These are phyloP conservation scores for Saussurea involucrata DNA, from an alignment of 129 eudicot species.

Conservation along the genomic window DNA sequence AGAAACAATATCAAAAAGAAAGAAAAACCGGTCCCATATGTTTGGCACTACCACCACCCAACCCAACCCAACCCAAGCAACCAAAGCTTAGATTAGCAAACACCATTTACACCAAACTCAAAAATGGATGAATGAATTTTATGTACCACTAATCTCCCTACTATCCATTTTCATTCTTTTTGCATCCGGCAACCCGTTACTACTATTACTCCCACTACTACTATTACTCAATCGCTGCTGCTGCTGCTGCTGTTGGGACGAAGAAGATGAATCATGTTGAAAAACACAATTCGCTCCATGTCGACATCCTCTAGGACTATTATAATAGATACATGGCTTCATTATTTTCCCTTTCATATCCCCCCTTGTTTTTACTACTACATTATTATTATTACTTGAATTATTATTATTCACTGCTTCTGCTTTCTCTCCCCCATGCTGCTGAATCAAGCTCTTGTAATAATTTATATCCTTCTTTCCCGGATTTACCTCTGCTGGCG, in stretches of 20 bases:
- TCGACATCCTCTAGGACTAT: constrained; percentile 71
- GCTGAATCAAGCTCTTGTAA: constrained; percentile 86
- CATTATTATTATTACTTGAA: neutral
- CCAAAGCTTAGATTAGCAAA: constrained; percentile 15
- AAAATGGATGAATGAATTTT: constrained; percentile 16
- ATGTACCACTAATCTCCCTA: constrained; percentile 74
- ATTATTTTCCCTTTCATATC: constrained; percentile 46
- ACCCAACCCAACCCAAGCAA: constrained; percentile 1
- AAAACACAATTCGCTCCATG: constrained; percentile 72
- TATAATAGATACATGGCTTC: constrained; percentile 76
- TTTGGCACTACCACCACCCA: constrained; percentile 6
- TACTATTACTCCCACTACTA: too few relatives aligned
- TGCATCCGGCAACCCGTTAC: constrained; percentile 39
- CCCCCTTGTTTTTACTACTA: constrained; percentile 23
- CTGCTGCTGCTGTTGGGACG: neutral
- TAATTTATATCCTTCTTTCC: constrained; percentile 68
- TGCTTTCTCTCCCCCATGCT: constrained; percentile 72
- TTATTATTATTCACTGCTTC: constrained; percentile 19
- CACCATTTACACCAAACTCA: constrained; percentile 27
- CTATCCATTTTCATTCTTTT: constrained; percentile 90
- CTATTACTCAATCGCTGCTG: constrained; percentile 40
- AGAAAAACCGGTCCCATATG: neutral
- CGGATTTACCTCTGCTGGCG: constrained; percentile 31
- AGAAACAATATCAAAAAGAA: neutral
- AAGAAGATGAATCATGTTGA: constrained; percentile 53